Evolutionary conservation across 1,284 basidiomycete genomes (phyloP), one percentile per base, ranked within the genome.

Genomic region (Jaminaea rosea): DNA sequence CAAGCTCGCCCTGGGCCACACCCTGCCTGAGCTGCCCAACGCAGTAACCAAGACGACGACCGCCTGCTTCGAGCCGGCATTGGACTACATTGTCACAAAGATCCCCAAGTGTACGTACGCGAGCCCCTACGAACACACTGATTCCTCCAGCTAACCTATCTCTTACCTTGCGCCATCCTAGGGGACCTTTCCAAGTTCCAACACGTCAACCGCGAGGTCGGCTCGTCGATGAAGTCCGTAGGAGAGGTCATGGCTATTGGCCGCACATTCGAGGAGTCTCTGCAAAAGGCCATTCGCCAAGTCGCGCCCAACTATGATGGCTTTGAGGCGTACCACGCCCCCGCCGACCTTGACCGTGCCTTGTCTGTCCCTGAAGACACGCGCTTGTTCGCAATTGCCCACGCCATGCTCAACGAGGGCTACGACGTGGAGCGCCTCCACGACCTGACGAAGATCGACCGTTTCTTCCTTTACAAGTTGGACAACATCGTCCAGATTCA

Each of bases 101-200:
- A 98, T 99, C 65, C 94, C 94, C 64, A 97, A 97, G 77, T 98
- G 94, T n/a, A n/a, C n/a, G n/a, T n/a, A n/a, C n/a, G n/a, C n/a
- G n/a, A n/a, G n/a, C n/a, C n/a, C n/a, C n/a, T n/a, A n/a, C n/a
- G 92, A n/a, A n/a, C n/a, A n/a, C n/a, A n/a, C n/a, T n/a, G n/a
- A n/a, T n/a, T n/a, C n/a, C n/a, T n/a, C n/a, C n/a, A n/a, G n/a
- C n/a, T n/a, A n/a, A n/a, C n/a, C n/a, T n/a, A n/a, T n/a, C n/a
- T n/a, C n/a, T n/a, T n/a, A n/a, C n/a, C n/a, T n/a, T n/a, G n/a
- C n/a, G n/a, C n/a, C n/a, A n/a, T n/a, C n/a, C n/a, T n/a, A n/a
- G n/a, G n/a, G 69, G 94, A 99, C 77, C 79, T 99, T 57, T 90
- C 91, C 64, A 99, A 99, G 78, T 97, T 99, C 81, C 91, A 96